Percentiles rank a stretch among this genome's conserved stretches.
phyloP scores from a whole-genome alignment of 805 yeast species.

The Pichia cephalocereana region DNA sequence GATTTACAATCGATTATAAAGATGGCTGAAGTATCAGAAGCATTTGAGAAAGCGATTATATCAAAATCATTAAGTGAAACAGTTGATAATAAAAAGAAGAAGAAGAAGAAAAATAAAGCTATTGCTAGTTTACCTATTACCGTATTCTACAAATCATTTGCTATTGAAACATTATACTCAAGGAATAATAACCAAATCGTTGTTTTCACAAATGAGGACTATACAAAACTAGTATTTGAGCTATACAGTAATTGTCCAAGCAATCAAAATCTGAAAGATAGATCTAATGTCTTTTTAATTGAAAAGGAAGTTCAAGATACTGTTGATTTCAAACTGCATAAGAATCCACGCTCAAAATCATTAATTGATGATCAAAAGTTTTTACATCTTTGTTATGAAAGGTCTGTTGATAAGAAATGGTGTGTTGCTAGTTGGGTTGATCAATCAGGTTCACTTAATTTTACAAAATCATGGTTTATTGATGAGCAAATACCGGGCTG shows the following conservation, averaged over 20 bases:
- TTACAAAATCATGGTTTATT: constrained; percentile 56
- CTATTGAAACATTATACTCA: constrained; percentile 31
- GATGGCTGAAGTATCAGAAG: constrained; percentile 37
- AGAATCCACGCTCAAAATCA: constrained; percentile 25
- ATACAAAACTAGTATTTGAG: constrained; percentile 39
- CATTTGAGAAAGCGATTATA: constrained; percentile 32
- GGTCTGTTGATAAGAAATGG: constrained; percentile 79
- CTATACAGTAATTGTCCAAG: constrained; percentile 52
- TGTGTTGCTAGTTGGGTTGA: constrained; percentile 85
- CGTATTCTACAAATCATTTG: constrained; percentile 31
- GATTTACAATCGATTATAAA: constrained; percentile 37
- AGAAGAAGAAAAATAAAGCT: constrained; percentile 10
- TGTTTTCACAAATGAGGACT: constrained; percentile 25
- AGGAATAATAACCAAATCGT: constrained; percentile 24
- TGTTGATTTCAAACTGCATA: constrained; percentile 36
- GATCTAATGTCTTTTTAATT: constrained; percentile 29
- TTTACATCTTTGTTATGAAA: constrained; percentile 77
- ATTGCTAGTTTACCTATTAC: constrained; percentile 11
- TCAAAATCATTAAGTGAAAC: constrained; percentile 10
- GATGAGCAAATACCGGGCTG: constrained; percentile 19
- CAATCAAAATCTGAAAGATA: constrained; percentile 17
- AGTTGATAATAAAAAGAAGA: constrained; percentile 22
- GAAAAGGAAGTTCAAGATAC: constrained; percentile 34
- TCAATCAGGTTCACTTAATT: constrained; percentile 54
- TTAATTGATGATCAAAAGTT: constrained; percentile 60